Evolutionary conservation across 495 filamentous ascomycete species (phyloP).

Genomic region (Penicillium paradoxum): DNA sequence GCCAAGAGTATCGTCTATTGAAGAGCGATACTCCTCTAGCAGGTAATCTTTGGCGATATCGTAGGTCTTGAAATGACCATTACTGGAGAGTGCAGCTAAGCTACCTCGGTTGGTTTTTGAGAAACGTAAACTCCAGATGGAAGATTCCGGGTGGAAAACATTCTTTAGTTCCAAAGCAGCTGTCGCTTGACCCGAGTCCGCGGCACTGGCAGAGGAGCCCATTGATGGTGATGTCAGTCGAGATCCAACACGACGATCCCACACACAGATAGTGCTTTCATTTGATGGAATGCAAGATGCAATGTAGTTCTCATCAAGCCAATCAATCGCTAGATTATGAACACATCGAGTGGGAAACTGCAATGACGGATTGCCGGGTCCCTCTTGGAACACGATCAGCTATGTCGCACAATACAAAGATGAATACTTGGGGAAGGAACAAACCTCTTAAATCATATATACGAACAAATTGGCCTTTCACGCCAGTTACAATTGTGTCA

Average conservation of each 20-base stretch:
- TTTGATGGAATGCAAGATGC: constrained; percentile 72
- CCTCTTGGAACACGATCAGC: constrained; percentile 33
- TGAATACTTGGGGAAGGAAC: constrained; percentile 13
- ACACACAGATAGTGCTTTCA: constrained; percentile 71
- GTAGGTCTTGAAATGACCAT: constrained; percentile 70
- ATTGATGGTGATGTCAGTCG: constrained; percentile 40
- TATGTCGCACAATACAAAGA: neutral
- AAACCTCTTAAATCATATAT: constrained; percentile 86
- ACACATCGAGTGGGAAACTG: constrained; percentile 77
- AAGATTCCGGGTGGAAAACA: constrained; percentile 53
- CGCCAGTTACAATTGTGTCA: constrained; percentile 72
- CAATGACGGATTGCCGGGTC: constrained; percentile 49
- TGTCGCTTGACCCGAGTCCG: constrained; percentile 35
- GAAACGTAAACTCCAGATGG: constrained; percentile 76
- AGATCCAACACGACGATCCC: constrained; percentile 73
- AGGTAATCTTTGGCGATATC: constrained; percentile 61
- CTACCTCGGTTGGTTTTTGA: constrained; percentile 67
- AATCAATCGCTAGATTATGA: constrained; percentile 87
- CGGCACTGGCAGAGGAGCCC: constrained; percentile 28
- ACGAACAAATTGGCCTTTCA: constrained; percentile 80
- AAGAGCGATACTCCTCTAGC: constrained; percentile 36
- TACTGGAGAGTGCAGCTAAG: constrained; percentile 71
- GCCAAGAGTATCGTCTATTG: constrained; percentile 38
- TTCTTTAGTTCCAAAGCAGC: constrained; percentile 63
- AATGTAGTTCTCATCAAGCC: constrained; percentile 88